A percentile compares a stretch with the other conserved stretches of the same genome.
These are phyloP conservation scores for Cyclostephanos invisitatus DNA, from an alignment of 108 stramenopile genomes.

Conservation along the genomic window DNA sequence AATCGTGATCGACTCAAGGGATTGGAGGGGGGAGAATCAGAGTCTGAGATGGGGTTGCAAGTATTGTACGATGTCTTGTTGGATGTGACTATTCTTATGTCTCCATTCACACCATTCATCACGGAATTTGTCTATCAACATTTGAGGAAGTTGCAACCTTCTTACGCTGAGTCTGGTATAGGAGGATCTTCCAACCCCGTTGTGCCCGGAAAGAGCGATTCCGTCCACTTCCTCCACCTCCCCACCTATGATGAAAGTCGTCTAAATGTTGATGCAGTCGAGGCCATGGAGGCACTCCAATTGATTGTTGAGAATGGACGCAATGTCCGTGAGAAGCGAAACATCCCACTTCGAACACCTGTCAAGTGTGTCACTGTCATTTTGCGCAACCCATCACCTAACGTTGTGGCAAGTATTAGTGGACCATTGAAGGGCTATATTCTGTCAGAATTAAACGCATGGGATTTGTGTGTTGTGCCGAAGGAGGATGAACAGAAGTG, in stretches of 20 bases:
- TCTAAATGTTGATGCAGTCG: conserved; percentile 86
- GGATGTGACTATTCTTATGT: conserved; percentile 94
- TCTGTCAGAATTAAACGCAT: conserved; percentile 94
- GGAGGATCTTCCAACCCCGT: conserved; percentile 79
- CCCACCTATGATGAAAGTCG: conserved; percentile 84
- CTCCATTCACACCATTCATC: conserved; percentile 99
- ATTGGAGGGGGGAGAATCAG: conserved; percentile 78
- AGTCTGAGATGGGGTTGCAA: conserved; percentile 87
- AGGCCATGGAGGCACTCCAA: conserved; percentile 92
- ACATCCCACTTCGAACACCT: conserved; percentile 90
- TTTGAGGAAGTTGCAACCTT: conserved; percentile 90
- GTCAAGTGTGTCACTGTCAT: conserved; percentile 93
- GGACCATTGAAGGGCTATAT: conserved; percentile 93
- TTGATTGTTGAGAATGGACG: conserved; percentile 92
- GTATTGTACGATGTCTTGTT: conserved; percentile 96
- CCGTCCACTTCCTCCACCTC: conserved; percentile 92
- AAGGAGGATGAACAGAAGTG: conserved; percentile 87
- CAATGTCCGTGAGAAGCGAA: conserved; percentile 91
- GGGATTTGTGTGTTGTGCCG: conserved; percentile 82
- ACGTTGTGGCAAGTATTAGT: conserved; percentile 74
- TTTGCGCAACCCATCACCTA: conserved; percentile 72
- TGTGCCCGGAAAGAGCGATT: conserved; percentile 90
- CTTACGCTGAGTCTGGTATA: conserved; percentile 63
- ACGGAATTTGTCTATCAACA: conserved; percentile 98
- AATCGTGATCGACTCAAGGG: conserved; percentile 99